Base-by-base conservation (phyloP, 306 rosid genomes). In the Cucumis sativus region DNA sequence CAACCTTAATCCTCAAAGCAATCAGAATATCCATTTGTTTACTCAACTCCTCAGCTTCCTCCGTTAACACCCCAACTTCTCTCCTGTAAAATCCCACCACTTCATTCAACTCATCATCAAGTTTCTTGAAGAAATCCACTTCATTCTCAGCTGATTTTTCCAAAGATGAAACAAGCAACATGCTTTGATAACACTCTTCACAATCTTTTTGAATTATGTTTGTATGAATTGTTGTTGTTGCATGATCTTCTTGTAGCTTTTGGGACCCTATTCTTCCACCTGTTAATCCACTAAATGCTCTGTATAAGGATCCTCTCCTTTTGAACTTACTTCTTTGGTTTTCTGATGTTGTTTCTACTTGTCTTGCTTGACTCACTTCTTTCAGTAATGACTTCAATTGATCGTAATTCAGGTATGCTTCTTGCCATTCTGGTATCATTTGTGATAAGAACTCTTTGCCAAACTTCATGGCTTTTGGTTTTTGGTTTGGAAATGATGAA, bases 381-480 rank as follows among this genome's bases (percentile, higher is more conserved):
- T 87, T 90, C 75, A 90, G 81, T 40, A 89, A n/a, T 15, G 69
- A 21, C 77, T 90, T 90, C 66, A 92, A 88, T 17, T 70, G n/a
- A 33, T 51, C 79, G 87, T 90, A 92, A 75, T 92, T 79, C 92
- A 87, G 80, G 86, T 90, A 92, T 45, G 90, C 92, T 74, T 84
- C 90, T 79, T 87, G 86, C 97, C 97, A 92, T 88, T 92, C 96
- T 6, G 80, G 91, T 71, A 90, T 91, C 90, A 87, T 85, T 74
- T 92, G 96, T 3, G 93, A 84, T 12, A 70, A 71, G 16, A 87
- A 87, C 43, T 90, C 97, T 64, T 92, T 92, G 35, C 96, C 96
- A 45, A 89, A 92, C 89, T 90, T 92, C 96, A 92, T 92, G 30
- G 30, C 30, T 28, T 28, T 28, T 28, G 30, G 30, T 28, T 28